Evolutionary conservation across 2,329 filamentous ascomycete genomes (phyloP), one percentile per base, ranked within the genome.

Genomic region (Aschersonia sp.): DNA sequence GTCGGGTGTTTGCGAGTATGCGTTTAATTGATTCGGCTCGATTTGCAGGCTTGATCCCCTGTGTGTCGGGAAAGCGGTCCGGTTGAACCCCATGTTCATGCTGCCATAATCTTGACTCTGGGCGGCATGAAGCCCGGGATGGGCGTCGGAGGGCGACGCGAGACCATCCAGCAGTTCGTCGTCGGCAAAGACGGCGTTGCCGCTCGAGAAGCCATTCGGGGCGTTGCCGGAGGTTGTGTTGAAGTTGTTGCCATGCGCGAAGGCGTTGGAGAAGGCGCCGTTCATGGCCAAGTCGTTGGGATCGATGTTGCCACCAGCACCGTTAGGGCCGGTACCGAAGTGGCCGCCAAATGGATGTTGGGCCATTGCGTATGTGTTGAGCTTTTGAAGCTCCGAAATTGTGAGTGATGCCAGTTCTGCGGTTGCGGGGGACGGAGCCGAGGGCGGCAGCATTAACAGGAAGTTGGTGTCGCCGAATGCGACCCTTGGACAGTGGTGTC

Each of bases 1-100:
- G 51, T 97, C 90, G 4, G 90, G 89, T 2, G 89, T 95, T 62
- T 86, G 87, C 22, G 90, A 95, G 65, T 84, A 97, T 51, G 87
- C 79, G 58, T 84, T 83, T 59, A 87, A 80, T 49, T 84, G 81
- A 44, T 75, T 69, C 51, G 81, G 77, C 53, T 85, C 81, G 56
- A 83, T 76, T 50, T 79, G 75, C 39, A 83, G 63, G 35, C 70
- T 66, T 49, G 69, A 60, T 45, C 67, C 72, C 49, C 83, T 80
- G 49, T 83, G 73, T 4, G 66, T 60, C 47, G 65, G 56, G 55
- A 77, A 81, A 14, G 75, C 67, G 45, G 68, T 68, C 48, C 77
- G 73, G 32, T 67, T 60, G 55, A 74, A 81, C 50, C 70, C 69
- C 63, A 84, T 79, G 55, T 72, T 72, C 58, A 82, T 70, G 45